Evolutionary conservation across 345 rosid species (phyloP).

Genomic region (Moringa oleifera): DNA sequence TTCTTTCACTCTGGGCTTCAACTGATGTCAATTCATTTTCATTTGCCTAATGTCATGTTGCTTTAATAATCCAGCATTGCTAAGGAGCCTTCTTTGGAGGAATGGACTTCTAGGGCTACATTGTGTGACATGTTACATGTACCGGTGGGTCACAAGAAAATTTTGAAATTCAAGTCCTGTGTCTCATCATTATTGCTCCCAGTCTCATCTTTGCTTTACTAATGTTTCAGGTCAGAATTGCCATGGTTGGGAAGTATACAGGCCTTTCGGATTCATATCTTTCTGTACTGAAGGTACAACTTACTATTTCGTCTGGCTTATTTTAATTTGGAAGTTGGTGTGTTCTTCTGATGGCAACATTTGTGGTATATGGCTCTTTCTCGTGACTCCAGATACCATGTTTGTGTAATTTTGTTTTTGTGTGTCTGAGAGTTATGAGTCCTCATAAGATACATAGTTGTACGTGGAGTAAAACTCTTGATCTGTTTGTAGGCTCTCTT

Average conservation of each 20-base stretch:
- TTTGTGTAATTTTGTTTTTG: too few species aligned
- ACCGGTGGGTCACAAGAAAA: conserved; percentile 44
- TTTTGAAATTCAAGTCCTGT: neutral
- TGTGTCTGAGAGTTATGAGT: too few species aligned
- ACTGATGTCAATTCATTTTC: neutral
- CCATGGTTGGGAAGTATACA: conserved; percentile 94
- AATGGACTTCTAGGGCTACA: conserved; percentile 72
- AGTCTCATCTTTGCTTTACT: conserved; percentile 19
- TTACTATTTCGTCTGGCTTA: neutral
- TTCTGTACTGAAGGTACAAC: conserved; percentile 63
- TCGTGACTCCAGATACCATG: neutral
- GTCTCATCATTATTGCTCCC: conserved; percentile 8
- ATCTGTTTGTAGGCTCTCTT: conserved; percentile 68
- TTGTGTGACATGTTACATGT: conserved; percentile 57
- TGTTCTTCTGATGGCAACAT: neutral
- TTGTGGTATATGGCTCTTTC: neutral
- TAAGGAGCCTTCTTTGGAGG: conserved; percentile 59
- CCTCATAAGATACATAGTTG: neutral
- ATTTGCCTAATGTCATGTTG: conserved; percentile 2
- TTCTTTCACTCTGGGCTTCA: neutral
- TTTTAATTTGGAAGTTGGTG: neutral
- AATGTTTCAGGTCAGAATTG: conserved; percentile 72
- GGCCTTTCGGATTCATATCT: conserved; percentile 90
- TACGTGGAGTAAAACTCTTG: too few species aligned
- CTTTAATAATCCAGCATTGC: conserved; percentile 42